Conservation (phyloP, 208 protist genomes). For the Leptomonas pyrrhocoris region DNA sequence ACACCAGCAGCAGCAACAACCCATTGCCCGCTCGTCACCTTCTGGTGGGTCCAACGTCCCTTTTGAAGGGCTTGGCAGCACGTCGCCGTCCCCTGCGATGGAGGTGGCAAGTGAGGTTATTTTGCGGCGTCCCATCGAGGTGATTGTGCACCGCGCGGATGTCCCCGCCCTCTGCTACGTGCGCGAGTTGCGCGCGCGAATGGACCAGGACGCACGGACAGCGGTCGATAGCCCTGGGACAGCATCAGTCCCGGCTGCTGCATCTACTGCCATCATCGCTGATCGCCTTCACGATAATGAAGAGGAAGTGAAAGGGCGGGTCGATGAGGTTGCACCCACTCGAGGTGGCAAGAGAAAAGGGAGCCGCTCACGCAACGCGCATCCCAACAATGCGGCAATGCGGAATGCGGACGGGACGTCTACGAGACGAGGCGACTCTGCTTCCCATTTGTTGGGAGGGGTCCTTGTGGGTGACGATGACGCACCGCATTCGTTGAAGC, state of each 20-base stretch:
- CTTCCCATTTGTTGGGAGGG: too few relatives aligned
- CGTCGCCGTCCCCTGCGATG: background rate
- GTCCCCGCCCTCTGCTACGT: slow-evolving; percentile 64
- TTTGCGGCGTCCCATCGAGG: slow-evolving; percentile 41
- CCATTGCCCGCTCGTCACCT: background rate
- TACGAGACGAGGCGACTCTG: too few relatives aligned
- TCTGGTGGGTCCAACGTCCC: slow-evolving; percentile 12
- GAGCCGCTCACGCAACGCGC: background rate
- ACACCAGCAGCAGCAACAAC: background rate
- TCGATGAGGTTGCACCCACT: background rate
- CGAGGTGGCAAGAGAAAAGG: background rate
- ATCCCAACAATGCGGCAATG: background rate
- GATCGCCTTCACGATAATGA: background rate
- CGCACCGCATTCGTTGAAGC: slow-evolving; percentile 4
- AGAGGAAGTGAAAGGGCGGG: background rate
- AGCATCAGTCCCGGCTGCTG: background rate
- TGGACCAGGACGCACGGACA: slow-evolving; percentile 14
- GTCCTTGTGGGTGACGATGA: background rate
- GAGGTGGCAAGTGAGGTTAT: slow-evolving; percentile 26
- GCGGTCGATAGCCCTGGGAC: background rate
- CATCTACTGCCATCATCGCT: background rate
- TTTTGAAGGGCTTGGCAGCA: slow-evolving; percentile 13
- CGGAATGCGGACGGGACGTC: too few relatives aligned
- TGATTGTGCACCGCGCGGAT: slow-evolving; percentile 47
- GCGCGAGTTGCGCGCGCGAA: slow-evolving; percentile 59